Percentiles rank a stretch among this genome's conserved stretches.
Conservation (phyloP, 805 yeast genomes). For the Naumovozyma baii region DNA sequence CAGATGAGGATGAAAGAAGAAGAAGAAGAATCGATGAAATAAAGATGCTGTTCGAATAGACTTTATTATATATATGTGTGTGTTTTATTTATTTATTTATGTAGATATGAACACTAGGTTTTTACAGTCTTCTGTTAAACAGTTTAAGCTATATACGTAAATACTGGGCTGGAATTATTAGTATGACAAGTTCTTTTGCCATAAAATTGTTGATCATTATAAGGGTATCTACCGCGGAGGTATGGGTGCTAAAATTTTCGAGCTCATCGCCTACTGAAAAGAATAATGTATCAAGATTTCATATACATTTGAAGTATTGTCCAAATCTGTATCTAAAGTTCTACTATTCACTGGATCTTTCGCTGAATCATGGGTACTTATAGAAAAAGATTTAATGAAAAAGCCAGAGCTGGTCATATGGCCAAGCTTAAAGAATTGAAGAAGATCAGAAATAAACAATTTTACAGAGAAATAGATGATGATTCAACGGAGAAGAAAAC, state of each 20-base stretch:
- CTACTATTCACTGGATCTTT: background rate
- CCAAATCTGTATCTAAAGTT: too few relatives aligned
- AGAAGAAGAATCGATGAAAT: constrained; percentile 64
- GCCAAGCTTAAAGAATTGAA: constrained; percentile 66
- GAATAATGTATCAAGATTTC: too few relatives aligned
- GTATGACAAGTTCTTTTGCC: too few relatives aligned
- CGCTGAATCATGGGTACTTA: constrained; percentile 59
- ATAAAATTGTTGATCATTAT: too few relatives aligned
- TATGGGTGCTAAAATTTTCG: background rate
- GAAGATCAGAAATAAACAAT: constrained; percentile 60
- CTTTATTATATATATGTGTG: background rate
- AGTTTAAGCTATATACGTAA: too few relatives aligned
- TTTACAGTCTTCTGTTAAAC: background rate
- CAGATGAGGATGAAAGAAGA: constrained; percentile 65
- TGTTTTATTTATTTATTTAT: too few relatives aligned
- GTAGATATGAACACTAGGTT: background rate
- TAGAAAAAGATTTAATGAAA: constrained; percentile 71
- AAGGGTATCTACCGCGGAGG: background rate
- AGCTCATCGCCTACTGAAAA: constrained; percentile 8
- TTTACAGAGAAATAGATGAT: constrained; percentile 41
- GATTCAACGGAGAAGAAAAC: constrained; percentile 18
- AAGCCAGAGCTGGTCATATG: constrained; percentile 77
- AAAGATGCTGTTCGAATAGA: constrained; percentile 48
- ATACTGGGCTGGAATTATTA: too few relatives aligned
- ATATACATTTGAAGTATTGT: too few relatives aligned